phyloP scores from a whole-genome alignment of 2,329 filamentous ascomycete species.

The Diaporthe citrichinensis region DNA sequence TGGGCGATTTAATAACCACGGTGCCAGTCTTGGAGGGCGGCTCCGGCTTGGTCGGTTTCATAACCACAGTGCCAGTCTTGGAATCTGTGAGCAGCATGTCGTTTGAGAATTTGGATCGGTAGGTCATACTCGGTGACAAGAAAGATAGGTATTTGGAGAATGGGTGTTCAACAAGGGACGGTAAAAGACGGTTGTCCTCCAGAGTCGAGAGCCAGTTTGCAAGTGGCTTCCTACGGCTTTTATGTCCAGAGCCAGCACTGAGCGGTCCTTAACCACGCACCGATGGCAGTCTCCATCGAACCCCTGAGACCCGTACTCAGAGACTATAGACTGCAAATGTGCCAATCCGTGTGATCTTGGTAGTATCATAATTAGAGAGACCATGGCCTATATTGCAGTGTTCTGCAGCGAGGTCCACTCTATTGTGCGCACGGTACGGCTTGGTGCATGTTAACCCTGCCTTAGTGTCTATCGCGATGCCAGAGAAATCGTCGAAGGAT shows the following conservation, averaged over 20 bases:
- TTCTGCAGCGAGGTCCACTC: neutral
- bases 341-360: no score
- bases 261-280: neutral
- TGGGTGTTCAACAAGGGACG: neutral
- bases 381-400: neutral
- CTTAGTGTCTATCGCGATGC: neutral
- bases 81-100: neutral
- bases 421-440: neutral
- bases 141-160: no score
- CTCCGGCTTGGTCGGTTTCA: neutral
- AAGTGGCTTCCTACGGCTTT: neutral
- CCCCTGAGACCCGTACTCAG: no score
- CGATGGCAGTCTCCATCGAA: neutral
- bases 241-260: neutral
- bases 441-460: neutral
- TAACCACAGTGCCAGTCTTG: neutral
- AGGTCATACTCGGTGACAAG: neutral
- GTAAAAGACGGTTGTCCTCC: neutral
- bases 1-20: neutral
- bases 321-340: neutral
- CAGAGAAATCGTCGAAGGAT: neutral
- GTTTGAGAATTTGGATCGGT: neutral
- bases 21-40: neutral
- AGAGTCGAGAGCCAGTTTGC: neutral
- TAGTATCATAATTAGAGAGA: neutral